A percentile compares a stretch with the other conserved stretches of the same genome.
phyloP scores from a whole-genome alignment of 2,329 filamentous ascomycete genomes.

The Pseudogymnoascus sp. region DNA sequence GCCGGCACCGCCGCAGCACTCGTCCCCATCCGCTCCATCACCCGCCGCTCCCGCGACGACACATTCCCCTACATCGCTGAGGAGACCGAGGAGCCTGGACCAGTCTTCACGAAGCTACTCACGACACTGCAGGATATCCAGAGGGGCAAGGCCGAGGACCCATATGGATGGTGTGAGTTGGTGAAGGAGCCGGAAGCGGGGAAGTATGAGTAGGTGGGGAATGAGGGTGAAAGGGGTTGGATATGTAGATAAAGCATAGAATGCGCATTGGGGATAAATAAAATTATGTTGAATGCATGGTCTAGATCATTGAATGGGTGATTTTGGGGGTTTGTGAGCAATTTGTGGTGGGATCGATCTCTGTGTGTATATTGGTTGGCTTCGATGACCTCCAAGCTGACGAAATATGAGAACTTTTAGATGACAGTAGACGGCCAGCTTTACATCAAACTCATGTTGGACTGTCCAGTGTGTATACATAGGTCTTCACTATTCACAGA shows the following conservation, averaged over 20 bases:
- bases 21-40: constrained; percentile 87
- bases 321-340: background rate
- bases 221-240: background rate
- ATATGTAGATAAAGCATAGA: background rate
- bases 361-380: background rate
- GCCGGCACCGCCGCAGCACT: constrained; percentile 86
- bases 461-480: background rate
- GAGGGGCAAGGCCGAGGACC: constrained; percentile 67
- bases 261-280: background rate
- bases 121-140: constrained; percentile 77
- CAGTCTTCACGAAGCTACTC: constrained; percentile 63
- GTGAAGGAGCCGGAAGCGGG: constrained; percentile 23
- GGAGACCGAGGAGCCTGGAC: constrained; percentile 59
- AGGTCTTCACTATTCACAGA: background rate
- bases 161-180: constrained; percentile 27
- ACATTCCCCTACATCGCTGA: constrained; percentile 47
- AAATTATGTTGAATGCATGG: background rate
- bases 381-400: background rate
- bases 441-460: background rate
- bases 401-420: background rate
- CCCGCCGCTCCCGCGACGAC: constrained; percentile 47
- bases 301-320: background rate
- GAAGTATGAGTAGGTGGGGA: constrained; percentile 17
- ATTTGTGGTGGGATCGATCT: background rate
- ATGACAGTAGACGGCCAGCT: background rate